These are phyloP conservation scores for Fusarium zealandicum DNA, from an alignment of 2,329 filamentous ascomycete species.

Conservation along the genomic window DNA sequence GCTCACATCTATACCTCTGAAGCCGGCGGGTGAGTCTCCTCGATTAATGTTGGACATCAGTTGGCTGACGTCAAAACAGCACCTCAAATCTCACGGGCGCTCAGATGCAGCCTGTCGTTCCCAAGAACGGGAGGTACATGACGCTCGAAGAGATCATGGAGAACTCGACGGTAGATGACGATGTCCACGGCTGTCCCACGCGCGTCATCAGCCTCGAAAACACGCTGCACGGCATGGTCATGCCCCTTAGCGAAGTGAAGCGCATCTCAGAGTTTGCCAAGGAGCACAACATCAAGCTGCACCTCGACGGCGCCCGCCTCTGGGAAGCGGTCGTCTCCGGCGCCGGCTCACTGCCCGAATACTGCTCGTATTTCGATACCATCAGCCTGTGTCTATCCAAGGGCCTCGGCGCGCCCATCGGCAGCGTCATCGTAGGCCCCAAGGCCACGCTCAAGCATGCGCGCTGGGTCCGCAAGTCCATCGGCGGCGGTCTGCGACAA, in stretches of 20 bases:
- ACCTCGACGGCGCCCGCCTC: constrained; percentile 80
- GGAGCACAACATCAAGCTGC: constrained; percentile 69
- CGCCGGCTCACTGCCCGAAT: constrained; percentile 71
- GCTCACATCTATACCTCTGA: constrained; percentile 78
- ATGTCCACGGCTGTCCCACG: constrained; percentile 82
- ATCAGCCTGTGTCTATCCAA: constrained; percentile 83
- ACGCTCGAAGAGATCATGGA: constrained; percentile 78
- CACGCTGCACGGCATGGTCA: constrained; percentile 79
- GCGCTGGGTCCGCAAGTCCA: constrained; percentile 66
- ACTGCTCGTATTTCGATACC: constrained; percentile 73
- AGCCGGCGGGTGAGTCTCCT: constrained; percentile 61
- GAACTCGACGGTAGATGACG: constrained; percentile 68
- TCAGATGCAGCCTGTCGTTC: constrained; percentile 69
- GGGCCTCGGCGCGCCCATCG: constrained; percentile 81
- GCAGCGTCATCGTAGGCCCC: constrained; percentile 72
- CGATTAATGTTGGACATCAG: background rate
- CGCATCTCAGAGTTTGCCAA: constrained; percentile 75
- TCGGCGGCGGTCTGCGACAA: constrained; percentile 78
- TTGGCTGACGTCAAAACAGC: constrained; percentile 49
- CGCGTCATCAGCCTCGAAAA: constrained; percentile 85
- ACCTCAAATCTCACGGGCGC: constrained; percentile 76
- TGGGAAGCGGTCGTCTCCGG: constrained; percentile 82
- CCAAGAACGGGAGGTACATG: constrained; percentile 74
- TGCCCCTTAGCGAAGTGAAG: constrained; percentile 75
- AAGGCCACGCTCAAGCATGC: constrained; percentile 48